A percentile compares a stretch with the other conserved stretches of the same genome.
Evolutionary conservation across 2,329 filamentous ascomycete species (phyloP).

Genomic region (Penicillium expansum): DNA sequence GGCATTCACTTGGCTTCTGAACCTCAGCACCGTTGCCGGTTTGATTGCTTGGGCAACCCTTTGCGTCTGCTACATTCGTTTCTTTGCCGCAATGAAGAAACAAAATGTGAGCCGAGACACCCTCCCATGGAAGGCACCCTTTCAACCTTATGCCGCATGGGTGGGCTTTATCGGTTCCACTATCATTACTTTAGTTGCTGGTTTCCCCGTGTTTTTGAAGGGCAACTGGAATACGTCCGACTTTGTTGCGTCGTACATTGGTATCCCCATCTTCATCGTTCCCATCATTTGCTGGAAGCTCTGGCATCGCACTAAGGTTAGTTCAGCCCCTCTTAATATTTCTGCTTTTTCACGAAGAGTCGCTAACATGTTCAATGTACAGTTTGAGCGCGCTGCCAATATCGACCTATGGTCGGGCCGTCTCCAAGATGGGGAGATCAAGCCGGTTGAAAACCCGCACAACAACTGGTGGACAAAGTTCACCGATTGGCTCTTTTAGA

Average conservation of each 20-base stretch:
- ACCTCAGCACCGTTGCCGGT: conserved; percentile 47
- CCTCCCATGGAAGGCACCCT: conserved; percentile 49
- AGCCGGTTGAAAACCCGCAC: conserved; percentile 12
- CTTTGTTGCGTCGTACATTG: conserved; percentile 43
- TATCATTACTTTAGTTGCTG: conserved; percentile 65
- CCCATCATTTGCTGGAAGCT: conserved; percentile 46
- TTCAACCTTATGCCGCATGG: conserved; percentile 64
- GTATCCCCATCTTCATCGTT: conserved; percentile 44
- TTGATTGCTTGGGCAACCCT: conserved; percentile 51
- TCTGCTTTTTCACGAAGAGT: neutral
- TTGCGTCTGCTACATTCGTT: conserved; percentile 50
- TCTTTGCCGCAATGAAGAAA: conserved; percentile 46
- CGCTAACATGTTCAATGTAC: conserved; percentile 2
- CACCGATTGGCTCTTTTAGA: conserved; percentile 28
- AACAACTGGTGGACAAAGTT: conserved; percentile 24
- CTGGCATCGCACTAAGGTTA: conserved; percentile 37
- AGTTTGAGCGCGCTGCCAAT: conserved; percentile 26
- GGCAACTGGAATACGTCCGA: conserved; percentile 33
- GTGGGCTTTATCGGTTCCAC: conserved; percentile 56
- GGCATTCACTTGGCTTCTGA: conserved; percentile 44
- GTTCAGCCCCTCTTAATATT: conserved; percentile 11
- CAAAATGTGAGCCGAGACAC: conserved; percentile 39
- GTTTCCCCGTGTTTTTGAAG: conserved; percentile 54
- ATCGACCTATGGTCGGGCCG: conserved; percentile 36
- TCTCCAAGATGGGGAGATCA: conserved; percentile 32